phyloP scores from a whole-genome alignment of 2,329 filamentous ascomycete species.

The Ceratocystis variospora region DNA sequence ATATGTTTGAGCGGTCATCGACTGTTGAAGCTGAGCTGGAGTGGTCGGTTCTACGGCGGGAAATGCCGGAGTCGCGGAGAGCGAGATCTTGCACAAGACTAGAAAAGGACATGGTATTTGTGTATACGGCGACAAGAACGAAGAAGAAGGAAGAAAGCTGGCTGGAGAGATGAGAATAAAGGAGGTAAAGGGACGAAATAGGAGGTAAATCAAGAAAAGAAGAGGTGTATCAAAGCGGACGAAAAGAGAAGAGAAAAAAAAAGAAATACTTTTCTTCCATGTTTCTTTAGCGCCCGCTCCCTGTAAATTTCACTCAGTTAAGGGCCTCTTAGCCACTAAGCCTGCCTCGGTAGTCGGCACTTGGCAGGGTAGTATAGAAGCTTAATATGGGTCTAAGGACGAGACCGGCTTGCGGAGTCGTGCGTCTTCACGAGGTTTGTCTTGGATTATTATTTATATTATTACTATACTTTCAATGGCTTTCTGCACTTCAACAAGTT shows the following conservation, averaged over 20 bases:
- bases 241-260: neutral
- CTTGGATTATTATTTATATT: neutral
- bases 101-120: slow-evolving; percentile 47
- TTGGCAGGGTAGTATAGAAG: neutral
- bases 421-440: neutral
- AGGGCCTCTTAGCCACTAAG: neutral
- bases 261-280: neutral
- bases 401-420: neutral
- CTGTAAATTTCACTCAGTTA: neutral
- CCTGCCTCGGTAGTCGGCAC: neutral
- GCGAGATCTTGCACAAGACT: slow-evolving; percentile 52
- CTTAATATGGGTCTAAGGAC: neutral
- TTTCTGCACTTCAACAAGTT: neutral
- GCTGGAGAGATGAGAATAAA: neutral
- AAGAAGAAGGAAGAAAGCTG: neutral
- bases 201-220: neutral
- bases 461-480: neutral
- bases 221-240: neutral
- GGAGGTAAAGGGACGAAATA: neutral
- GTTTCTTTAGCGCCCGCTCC: neutral
- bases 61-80: slow-evolving; percentile 38
- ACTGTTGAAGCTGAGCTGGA: slow-evolving; percentile 40
- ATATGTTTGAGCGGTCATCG: slow-evolving; percentile 49
- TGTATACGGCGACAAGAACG: neutral
- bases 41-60: slow-evolving; percentile 34